A percentile compares a stretch with the other conserved stretches of the same genome.
Evolutionary conservation across 495 filamentous ascomycete species (phyloP).

Genomic region (Trypethelium eluteriae): DNA sequence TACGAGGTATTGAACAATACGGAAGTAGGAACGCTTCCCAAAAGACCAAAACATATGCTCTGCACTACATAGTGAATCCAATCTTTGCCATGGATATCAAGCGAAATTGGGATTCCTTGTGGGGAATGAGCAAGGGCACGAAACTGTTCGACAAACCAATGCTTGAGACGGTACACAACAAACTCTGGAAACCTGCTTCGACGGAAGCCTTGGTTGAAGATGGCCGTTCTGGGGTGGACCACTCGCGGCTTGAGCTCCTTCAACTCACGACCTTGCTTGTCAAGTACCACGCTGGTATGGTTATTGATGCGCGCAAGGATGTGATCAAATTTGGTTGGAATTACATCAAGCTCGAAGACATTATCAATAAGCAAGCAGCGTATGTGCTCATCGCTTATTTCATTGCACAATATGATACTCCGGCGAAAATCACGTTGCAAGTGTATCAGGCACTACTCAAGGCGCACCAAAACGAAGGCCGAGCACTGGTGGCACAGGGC

Average conservation of each 20-base stretch:
- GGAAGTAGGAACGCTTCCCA: constrained; percentile 57
- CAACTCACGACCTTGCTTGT: constrained; percentile 90
- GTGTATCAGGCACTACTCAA: constrained; percentile 85
- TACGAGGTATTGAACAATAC: constrained; percentile 83
- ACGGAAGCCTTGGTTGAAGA: constrained; percentile 79
- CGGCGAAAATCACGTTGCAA: constrained; percentile 88
- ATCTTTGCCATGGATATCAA: constrained; percentile 96
- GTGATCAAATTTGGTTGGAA: constrained; percentile 99
- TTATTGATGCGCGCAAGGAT: constrained; percentile 89
- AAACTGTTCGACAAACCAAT: constrained; percentile 80
- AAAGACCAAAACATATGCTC: constrained; percentile 85
- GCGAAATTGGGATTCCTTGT: constrained; percentile 50
- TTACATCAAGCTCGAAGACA: constrained; percentile 92
- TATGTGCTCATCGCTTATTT: constrained; percentile 97
- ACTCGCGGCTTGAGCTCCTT: constrained; percentile 90
- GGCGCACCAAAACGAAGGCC: constrained; percentile 91
- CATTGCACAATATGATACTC: constrained; percentile 93
- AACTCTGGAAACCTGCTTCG: constrained; percentile 82
- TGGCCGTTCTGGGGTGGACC: constrained; percentile 78
- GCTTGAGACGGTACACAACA: constrained; percentile 84
- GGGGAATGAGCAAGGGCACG: constrained; percentile 50
- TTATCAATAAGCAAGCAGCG: constrained; percentile 97
- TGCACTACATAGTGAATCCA: constrained; percentile 88
- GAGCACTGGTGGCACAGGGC: constrained; percentile 84
- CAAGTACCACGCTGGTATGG: constrained; percentile 77